Evolutionary conservation across 1,284 basidiomycete species (phyloP), one percentile per base, ranked within the genome.

Genomic region (Microbotryum violaceum): DNA sequence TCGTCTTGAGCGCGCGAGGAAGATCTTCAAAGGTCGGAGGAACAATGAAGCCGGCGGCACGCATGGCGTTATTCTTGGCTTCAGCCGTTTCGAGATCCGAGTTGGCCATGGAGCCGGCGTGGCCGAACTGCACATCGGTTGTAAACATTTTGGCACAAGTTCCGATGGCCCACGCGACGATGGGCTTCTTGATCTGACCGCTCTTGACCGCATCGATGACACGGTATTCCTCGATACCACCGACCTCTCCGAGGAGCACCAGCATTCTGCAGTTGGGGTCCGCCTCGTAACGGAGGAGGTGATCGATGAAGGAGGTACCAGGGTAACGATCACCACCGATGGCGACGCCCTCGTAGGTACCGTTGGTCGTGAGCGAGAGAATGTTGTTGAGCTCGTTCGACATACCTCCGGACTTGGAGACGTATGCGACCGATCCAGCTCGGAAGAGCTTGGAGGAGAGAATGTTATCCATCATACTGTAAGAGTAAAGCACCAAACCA

Each of bases 321-420:
- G 94, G 96, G 82, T 98, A 98, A 68, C 94, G 89, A 78, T 98
- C 94, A 81, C 94, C 94, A 75, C 96, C 94, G 72, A 98, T 98
- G 76, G 94, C 94, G 75, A 98, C 94, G 82, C 94, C 94, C 82
- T 98, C 94, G 80, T 97, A 98, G 67, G 92, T 96, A 73, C 94
- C 96, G 80, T 98, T 93, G 76, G 93, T 97, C 75, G 89, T 87
- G 75, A 96, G 84, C 52, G 92, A 93, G 69, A 98, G 86, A 75
- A 98, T 98, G 82, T 97, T 98, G 88, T 98, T 97, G 72, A 98
- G 82, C 80, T 98, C 96, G 82, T 98, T 98, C 72, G 94, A 98
- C 96, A 98, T 98, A 77, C 96, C 94, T 71, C 94, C 94, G 16
- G 94, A 97, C 82, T 98, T 98, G 79, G 91, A 97, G 76, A 98